Conservation (phyloP, 768 basidiomycete genomes). For the Lyophyllum semitale region DNA sequence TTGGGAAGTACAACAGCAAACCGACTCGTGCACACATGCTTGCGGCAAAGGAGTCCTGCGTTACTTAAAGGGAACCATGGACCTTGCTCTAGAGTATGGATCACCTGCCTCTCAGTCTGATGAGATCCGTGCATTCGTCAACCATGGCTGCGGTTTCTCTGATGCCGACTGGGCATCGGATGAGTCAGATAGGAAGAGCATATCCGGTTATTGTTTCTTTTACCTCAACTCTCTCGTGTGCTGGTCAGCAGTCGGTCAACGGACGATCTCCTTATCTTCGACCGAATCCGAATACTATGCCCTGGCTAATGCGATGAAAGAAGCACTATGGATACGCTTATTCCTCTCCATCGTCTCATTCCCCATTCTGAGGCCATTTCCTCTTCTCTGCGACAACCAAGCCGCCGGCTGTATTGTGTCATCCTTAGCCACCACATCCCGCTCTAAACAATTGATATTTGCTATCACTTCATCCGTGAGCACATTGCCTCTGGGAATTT, state of each 20-base stretch:
- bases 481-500: background rate
- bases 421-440: background rate
- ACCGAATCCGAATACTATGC: background rate
- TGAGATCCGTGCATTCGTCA: too few species aligned
- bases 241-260: too few species aligned
- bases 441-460: background rate
- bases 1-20: background rate
- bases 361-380: background rate
- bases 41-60: background rate
- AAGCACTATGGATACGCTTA: background rate
- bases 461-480: background rate
- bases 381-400: background rate
- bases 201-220: too few species aligned
- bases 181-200: too few species aligned
- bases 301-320: background rate
- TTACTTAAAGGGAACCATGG: background rate
- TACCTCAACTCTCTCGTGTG: too few species aligned
- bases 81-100: background rate
- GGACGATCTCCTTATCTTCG: background rate
- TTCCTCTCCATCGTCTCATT: background rate
- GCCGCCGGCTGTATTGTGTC: background rate
- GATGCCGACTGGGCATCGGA: too few species aligned
- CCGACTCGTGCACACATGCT: background rate
- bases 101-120: too few species aligned
- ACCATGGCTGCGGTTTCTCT: too few species aligned